These are phyloP conservation scores for Leccinum broughii DNA, from an alignment of 768 basidiomycete species.

Conservation along the genomic window DNA sequence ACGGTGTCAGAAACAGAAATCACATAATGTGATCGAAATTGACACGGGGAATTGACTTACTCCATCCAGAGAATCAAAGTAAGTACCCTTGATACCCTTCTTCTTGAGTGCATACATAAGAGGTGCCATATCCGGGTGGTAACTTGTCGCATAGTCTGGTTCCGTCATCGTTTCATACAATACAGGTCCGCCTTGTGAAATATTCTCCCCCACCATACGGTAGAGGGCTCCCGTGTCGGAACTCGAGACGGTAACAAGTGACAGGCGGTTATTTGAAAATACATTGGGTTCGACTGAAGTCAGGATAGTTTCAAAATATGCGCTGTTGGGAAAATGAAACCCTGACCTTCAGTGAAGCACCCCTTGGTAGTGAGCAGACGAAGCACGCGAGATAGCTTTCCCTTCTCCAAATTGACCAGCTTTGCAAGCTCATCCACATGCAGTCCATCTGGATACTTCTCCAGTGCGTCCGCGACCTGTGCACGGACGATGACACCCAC, in stretches of 20 bases:
- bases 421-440: conserved; percentile 27
- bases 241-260: conserved; percentile 24
- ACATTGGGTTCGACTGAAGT: conserved; percentile 25
- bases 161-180: conserved; percentile 30
- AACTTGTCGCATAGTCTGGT: conserved; percentile 24
- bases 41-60: conserved; percentile 13
- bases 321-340: background rate
- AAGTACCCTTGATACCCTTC: conserved; percentile 16
- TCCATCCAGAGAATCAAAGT: conserved; percentile 25
- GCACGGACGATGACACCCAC: conserved; percentile 1
- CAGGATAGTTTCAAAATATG: background rate
- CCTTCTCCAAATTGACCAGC: conserved; percentile 24
- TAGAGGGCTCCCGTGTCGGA: conserved; percentile 12
- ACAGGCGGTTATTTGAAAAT: conserved; percentile 37
- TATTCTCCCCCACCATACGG: conserved; percentile 8
- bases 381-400: conserved; percentile 32
- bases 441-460: conserved; percentile 28
- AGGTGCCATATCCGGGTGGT: conserved; percentile 22
- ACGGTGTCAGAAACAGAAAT: background rate
- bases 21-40: background rate
- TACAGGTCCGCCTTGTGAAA: conserved; percentile 13
- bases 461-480: conserved; percentile 9
- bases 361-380: conserved; percentile 35
- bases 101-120: conserved; percentile 23
- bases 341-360: background rate